Percentiles rank a stretch among this genome's conserved stretches.
These are phyloP conservation scores for Macadamia tetraphylla DNA, from an alignment of 164 flowering plant species.

Conservation along the genomic window DNA sequence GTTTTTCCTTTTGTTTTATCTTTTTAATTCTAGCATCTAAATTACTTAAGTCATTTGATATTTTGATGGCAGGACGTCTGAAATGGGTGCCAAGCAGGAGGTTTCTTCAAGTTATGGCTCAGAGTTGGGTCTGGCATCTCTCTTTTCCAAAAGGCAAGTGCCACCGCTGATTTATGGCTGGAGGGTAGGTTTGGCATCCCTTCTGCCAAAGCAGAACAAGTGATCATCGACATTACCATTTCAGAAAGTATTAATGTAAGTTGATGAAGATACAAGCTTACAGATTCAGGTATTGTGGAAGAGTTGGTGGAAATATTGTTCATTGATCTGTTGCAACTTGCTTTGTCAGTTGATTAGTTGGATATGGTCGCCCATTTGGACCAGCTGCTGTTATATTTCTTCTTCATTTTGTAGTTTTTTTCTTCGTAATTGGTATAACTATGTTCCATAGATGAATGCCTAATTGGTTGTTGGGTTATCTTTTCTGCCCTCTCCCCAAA, in stretches of 20 bases:
- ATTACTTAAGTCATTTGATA: background rate
- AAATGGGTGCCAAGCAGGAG: constrained; percentile 25
- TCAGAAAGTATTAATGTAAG: too few species aligned
- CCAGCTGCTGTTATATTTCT: background rate
- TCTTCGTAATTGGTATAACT: too few species aligned
- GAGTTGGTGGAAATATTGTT: background rate
- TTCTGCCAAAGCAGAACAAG: constrained; percentile 24
- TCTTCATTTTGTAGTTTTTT: background rate
- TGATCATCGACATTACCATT: constrained; percentile 1
- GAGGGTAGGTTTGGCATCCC: constrained; percentile 23
- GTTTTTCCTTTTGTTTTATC: too few species aligned
- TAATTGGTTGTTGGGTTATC: too few species aligned
- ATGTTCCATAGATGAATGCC: too few species aligned
- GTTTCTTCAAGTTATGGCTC: constrained; percentile 20
- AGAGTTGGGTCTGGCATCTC: constrained; percentile 34
- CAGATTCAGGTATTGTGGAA: background rate
- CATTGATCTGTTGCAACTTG: background rate
- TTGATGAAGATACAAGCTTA: background rate
- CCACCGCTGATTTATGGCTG: constrained; percentile 9
- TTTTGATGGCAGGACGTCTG: constrained; percentile 31
- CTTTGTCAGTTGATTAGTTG: background rate
- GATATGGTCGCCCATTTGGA: background rate
- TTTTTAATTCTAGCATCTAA: too few species aligned
- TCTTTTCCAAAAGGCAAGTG: constrained; percentile 12
- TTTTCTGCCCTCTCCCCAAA: too few species aligned